These are phyloP conservation scores for Litchi chinensis DNA, from an alignment of 345 rosid species.

Conservation along the genomic window DNA sequence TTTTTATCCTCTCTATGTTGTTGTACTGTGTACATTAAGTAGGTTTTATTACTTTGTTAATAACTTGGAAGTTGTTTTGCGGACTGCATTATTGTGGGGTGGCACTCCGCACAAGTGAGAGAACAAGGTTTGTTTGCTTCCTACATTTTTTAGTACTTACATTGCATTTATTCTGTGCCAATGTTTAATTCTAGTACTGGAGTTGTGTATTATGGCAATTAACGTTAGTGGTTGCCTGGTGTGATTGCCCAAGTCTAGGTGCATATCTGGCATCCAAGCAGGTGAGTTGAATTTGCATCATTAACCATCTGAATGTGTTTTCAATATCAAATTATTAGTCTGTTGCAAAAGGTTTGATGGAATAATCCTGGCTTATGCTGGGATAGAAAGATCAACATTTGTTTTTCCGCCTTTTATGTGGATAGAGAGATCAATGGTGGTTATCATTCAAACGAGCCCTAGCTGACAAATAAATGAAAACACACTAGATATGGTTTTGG, in stretches of 20 bases:
- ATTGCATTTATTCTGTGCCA: not conserved
- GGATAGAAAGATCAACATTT: too few relatives aligned
- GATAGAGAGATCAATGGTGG: too few relatives aligned
- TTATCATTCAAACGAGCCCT: too few relatives aligned
- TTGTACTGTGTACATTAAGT: constrained; percentile 39
- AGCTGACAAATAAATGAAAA: too few relatives aligned
- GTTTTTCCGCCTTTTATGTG: too few relatives aligned
- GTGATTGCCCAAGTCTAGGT: not conserved
- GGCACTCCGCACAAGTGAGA: too few relatives aligned
- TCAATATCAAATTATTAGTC: not conserved
- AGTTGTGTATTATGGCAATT: not conserved
- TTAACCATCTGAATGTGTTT: not conserved
- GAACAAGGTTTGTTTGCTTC: not conserved
- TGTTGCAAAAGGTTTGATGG: not conserved
- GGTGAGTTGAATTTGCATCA: not conserved
- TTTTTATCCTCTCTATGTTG: not conserved
- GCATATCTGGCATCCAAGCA: not conserved
- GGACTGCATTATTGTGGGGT: not conserved
- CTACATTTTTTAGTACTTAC: not conserved
- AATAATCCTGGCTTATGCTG: too few relatives aligned
- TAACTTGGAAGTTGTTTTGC: constrained; percentile 9
- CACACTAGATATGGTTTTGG: too few relatives aligned
- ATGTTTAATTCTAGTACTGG: not conserved
- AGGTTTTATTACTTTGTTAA: not conserved
- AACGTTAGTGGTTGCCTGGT: not conserved